A percentile compares a stretch with the other conserved stretches of the same genome.
phyloP scores from a whole-genome alignment of 164 flowering plant genomes.

The Magnolia sinica region DNA sequence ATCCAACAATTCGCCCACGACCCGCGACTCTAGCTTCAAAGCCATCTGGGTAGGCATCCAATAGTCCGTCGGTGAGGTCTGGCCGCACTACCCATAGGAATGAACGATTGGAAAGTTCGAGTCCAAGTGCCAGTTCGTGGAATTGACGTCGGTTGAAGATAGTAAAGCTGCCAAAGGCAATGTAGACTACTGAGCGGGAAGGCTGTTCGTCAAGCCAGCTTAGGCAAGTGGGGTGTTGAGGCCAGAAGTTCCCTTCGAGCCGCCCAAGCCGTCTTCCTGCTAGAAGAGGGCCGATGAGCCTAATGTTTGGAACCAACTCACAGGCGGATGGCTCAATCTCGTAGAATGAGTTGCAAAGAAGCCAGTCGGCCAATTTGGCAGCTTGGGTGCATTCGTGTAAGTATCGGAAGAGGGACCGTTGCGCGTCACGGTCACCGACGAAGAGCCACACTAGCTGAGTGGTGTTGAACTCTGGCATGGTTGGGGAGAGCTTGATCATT shows the following conservation, averaged over 20 bases:
- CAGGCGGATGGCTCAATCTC: too few relatives aligned
- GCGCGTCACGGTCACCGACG: too few relatives aligned
- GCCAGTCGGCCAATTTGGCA: not conserved
- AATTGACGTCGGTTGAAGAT: slow-evolving; percentile 23
- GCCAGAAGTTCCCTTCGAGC: too few relatives aligned
- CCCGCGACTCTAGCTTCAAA: slow-evolving; percentile 9
- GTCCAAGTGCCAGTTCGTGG: slow-evolving; percentile 30
- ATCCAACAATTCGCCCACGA: not conserved
- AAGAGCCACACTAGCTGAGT: too few relatives aligned
- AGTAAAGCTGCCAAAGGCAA: slow-evolving; percentile 40
- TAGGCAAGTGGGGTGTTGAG: not conserved
- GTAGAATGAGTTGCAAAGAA: too few relatives aligned
- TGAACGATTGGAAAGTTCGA: slow-evolving; percentile 26
- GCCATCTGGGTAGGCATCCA: slow-evolving; percentile 18
- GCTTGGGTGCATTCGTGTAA: slow-evolving; percentile 20
- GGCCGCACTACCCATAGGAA: slow-evolving; percentile 38
- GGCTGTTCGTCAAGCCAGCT: slow-evolving; percentile 41
- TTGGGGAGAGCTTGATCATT: too few relatives aligned
- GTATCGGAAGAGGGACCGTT: too few relatives aligned
- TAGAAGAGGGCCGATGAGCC: not conserved
- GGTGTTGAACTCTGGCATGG: too few relatives aligned
- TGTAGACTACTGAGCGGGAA: slow-evolving; percentile 24
- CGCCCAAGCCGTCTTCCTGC: not conserved
- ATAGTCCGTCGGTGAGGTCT: slow-evolving; percentile 16
- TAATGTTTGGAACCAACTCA: not conserved